Base-by-base conservation (phyloP, 1,139 yeast genomes). In the Sugiyamaella grinbergsii region DNA sequence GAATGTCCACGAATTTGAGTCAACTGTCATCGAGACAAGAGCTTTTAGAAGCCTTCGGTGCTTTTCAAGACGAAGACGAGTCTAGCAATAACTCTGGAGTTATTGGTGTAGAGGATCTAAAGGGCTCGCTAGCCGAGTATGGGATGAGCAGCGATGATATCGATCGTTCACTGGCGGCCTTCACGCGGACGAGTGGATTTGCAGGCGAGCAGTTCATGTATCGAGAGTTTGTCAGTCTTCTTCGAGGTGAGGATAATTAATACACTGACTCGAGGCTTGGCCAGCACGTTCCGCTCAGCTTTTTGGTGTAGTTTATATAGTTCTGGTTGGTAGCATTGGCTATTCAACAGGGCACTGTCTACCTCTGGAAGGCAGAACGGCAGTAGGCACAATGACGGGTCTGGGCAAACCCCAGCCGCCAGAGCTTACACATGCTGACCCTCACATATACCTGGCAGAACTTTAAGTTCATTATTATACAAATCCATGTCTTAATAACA, bases 171-270 rank as follows among this genome's bases (percentile, higher is more conserved):
- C 72, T 85, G 10, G 68, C 71, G n/a, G 80, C 80, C 4, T 87
- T 83, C 68, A 75, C 76, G 19, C 75, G 76, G 40, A 44, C 58
- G 47, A 71, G 70, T 48, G 83, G 79, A 47, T 72, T 81, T 59
- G 77, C 80, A 47, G 89, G 88, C 1, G 77, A 78, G 56, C 78
- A 77, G 58, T 85, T 90, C 75, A 66, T 85, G 49, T 81, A 80
- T 58, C 80, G 81, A 48, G 68, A 65, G 40, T 64, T 68, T 50
- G 66, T 65, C 5, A 57, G 55, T 19, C 47, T 57, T 28, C 43
- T 61, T 48, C 31, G 60, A 7, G 56, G 54, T 0, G 58, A 55
- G 18, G 55, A 43, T n/a, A 23, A 20, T 32, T 37, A 29, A 18
- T 5, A n/a, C 22, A n/a, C 8, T 31, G 11, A 28, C 32, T 8